Conservation (phyloP, 2,329 filamentous ascomycete species). For the Aspergillus eucalypticola region DNA sequence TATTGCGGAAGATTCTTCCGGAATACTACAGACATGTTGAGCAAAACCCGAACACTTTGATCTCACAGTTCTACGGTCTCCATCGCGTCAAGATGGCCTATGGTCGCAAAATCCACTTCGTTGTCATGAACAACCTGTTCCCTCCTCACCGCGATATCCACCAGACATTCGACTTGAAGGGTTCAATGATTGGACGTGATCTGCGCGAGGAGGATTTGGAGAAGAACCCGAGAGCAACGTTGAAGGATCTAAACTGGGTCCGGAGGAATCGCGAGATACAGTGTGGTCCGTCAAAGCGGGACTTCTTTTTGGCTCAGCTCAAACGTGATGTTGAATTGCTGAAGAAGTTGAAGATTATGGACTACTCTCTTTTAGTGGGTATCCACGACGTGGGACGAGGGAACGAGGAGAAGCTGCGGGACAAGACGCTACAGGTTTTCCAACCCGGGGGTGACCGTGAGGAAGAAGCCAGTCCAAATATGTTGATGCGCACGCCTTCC, state of each 20-base stretch:
- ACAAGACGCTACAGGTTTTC: slow-evolving; percentile 91
- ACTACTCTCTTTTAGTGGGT: slow-evolving; percentile 92
- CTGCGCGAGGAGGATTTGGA: slow-evolving; percentile 85
- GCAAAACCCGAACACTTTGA: slow-evolving; percentile 90
- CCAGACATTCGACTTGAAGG: slow-evolving; percentile 94
- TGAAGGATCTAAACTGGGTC: slow-evolving; percentile 98
- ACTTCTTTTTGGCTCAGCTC: slow-evolving; percentile 84
- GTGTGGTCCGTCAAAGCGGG: slow-evolving; percentile 84
- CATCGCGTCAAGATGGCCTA: slow-evolving; percentile 98
- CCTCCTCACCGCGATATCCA: slow-evolving; percentile 97
- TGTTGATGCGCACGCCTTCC: slow-evolving; percentile 85
- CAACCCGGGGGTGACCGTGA: slow-evolving; percentile 76
- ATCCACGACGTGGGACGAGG: slow-evolving; percentile 88
- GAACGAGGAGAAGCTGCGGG: slow-evolving; percentile 89
- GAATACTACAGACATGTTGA: slow-evolving; percentile 94
- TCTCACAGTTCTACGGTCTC: slow-evolving; percentile 96
- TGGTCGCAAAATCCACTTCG: slow-evolving; percentile 97
- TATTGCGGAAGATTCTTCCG: slow-evolving; percentile 57
- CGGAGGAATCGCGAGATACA: slow-evolving; percentile 81
- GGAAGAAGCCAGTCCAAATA: slow-evolving; percentile 62
- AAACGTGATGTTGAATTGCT: slow-evolving; percentile 82
- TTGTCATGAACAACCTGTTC: slow-evolving; percentile 99
- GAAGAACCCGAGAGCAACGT: slow-evolving; percentile 84
- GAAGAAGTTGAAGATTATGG: slow-evolving; percentile 93
- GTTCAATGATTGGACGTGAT: slow-evolving; percentile 90